Evolutionary conservation across 257 asterid genomes (phyloP), one percentile per base, ranked within the genome.

Genomic region (Ocimum tenuiflorum): DNA sequence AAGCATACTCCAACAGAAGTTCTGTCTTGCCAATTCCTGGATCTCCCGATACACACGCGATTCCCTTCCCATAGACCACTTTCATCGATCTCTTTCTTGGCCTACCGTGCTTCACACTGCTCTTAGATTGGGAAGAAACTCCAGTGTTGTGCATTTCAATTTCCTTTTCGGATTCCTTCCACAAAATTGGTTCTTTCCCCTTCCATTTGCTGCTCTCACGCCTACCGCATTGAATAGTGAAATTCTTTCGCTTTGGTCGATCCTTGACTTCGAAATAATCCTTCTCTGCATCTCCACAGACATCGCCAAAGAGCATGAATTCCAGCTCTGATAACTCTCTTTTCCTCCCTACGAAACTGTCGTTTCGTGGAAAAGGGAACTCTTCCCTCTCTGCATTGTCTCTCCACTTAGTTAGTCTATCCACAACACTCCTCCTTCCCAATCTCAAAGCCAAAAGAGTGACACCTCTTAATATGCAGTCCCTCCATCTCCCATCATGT

Each of bases 401-500:
- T 62, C 88, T 84, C 95, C 96, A 90, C 74, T 86, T 90, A 0
- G 86, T 75, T 33, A 88, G 61, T 51, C 95, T 75, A 64, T 90
- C 96, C 18, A 86, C 95, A 3, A 86, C 81, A 56, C 97, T 87
- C 74, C 99, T 80, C 79, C 94, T 80, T 55, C 99, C 99, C 78
- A 89, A 69, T 71, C 96, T 81, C 73, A 89, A 71, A 1, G 97
- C 99, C 84, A 92, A 73, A 22, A 92, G 88, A 6, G 97, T 83
- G 27, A 89, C 94, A 2, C 88, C 90, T 61, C 91, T 73, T 24
- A 92, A 55, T 38, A 92, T 78, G 78, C 99, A 92, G 45, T 89
- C 95, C 83, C 99, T 84, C 99, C 99, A 92, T 74, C 82, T 80
- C 13, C 96, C 96, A 62, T 85, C 94, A 46, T 71, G 80, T 18